Base-by-base conservation (phyloP, 164 flowering plant species). In the Tetracentron sinense region DNA sequence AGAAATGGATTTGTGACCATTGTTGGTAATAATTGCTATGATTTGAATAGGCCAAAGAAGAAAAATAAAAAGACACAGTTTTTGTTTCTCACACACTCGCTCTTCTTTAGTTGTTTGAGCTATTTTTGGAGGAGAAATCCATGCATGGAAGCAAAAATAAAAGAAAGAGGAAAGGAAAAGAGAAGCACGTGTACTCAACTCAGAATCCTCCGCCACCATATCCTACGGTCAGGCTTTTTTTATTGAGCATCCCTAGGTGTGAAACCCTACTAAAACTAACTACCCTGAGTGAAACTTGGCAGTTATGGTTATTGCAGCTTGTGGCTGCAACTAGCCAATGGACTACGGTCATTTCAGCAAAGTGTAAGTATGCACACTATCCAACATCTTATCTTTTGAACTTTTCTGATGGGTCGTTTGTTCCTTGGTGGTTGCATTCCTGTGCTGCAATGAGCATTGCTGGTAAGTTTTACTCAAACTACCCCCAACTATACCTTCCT, bases 111-210 rank as follows among this genome's bases (percentile, higher is more conserved):
- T 25, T 48, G n/a, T n/a, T n/a, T n/a, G n/a, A n/a, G n/a, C n/a
- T n/a, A 71, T 76, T 66, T 77, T 68, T 74, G 89, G 91, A 79
- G 84, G 87, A 89, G 88, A 86, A 83, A 81, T 79, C 89, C 90
- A 89, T 89, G 92, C 92, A 89, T 74, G 85, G 80, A 84, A 82
- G 83, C 85, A 82, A 84, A 78, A 84, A 80, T 79, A 53, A 70
- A 66, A 68, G n/a, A n/a, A n/a, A 67, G 72, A 67, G 64, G 66
- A 63, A 75, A 73, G 55, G 74, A 69, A 74, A 73, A 62, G 58
- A 69, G 75, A 54, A 77, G 84, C 83, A 86, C 87, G 85, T 86
- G 90, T 83, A 81, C 77, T 79, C 81, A 78, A 73, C 69, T 70
- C 74, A 81, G 82, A 60, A 79, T 74, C 64, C 74, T 78, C 72